Base-by-base conservation (phyloP, 768 basidiomycete species). In the Lentinula guzmanii region DNA sequence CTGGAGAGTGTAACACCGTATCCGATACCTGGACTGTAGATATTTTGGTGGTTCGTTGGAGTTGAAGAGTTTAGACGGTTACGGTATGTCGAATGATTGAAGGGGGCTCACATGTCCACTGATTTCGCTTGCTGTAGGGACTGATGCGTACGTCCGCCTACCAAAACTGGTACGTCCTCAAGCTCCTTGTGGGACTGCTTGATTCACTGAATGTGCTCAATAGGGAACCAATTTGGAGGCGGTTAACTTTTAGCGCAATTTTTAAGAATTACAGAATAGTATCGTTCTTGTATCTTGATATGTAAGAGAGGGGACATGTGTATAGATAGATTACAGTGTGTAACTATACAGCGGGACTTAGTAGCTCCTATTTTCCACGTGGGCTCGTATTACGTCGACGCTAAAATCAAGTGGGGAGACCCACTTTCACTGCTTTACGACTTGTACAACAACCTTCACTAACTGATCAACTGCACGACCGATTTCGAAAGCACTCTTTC, bases 221-320 rank as follows among this genome's bases (percentile, higher is more conserved):
- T 65, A 93, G 91, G 91, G 91, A 37, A 94, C 90, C 8, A 93
- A 90, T 71, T 69, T 92, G 61, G 91, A 94, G 72, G 90, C 86
- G 9, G 91, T 93, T 61, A 90, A 92, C 71, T 80, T 93, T 18
- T 50, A 28, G 28, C 28, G 0, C 3, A 28, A 28, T 3, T 28
- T 3, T 0, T 28, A 28, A 28, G 28, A 28, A 28, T 3, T 28
- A 28, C 28, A 28, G 28, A 28, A 28, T 28, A 4, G 28, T 28
- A 28, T 28, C 28, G 28, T 28, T 28, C 28, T 4, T 28, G 28
- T 28, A 28, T 28, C 28, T 28, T 28, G 3, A 28, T 28, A 28
- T 28, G 0, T 28, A 3, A 28, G 28, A 28, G 28, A 28, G 28
- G 28, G 3, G 3, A 28, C 28, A 28, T 28, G 28, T 28, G 28